Base-by-base conservation (phyloP, 73 alveolate genomes). In the Tetrahymena thermophila region DNA sequence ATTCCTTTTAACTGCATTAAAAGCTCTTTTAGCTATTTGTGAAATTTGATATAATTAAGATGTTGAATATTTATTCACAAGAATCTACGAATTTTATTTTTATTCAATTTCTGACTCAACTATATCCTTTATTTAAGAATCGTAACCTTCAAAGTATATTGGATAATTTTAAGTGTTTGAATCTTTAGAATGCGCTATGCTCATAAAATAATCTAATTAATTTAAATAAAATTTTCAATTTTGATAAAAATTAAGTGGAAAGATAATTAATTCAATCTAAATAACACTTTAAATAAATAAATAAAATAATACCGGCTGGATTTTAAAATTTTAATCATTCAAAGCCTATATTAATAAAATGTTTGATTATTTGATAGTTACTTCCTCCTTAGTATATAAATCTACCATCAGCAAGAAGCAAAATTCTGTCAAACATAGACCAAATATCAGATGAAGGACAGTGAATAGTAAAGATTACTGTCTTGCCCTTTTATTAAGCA, bases 401-500 rank as follows among this genome's bases (percentile, higher is more conserved):
- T 83, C 94, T 96, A 40, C 98, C 98, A 34, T 97, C 93, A 71
- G 94, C 94, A 83, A 97, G 71, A 35, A 97, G n/a, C 37, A 97
- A 57, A 35, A 97, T 21, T 85, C 95, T 96, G 96, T 97, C 98
- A 94, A 97, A 93, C 96, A 96, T 85, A 28, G 96, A 85, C 28
- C 94, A 83, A 0, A 97, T 96, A 84, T 96, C 97, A 25, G 98
- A 93, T 35, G 97, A 85, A 6, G 98, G 98, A 35, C 95, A 97
- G 94, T 97, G 98, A 25, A 97, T 96, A 19, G 98, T 97, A 58
- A 95, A 35, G 56, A 97, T 85, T 35, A 97, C 96, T 1, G 98
- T 97, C 85, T 94, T 96, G 34, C 97, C 97, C 38, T 25, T 44
- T 11, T 56, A 10, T 71, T 97, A 7, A 44, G 85, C 43, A 21